phyloP scores from a whole-genome alignment of 805 yeast species.

The Ogataea minuta region DNA sequence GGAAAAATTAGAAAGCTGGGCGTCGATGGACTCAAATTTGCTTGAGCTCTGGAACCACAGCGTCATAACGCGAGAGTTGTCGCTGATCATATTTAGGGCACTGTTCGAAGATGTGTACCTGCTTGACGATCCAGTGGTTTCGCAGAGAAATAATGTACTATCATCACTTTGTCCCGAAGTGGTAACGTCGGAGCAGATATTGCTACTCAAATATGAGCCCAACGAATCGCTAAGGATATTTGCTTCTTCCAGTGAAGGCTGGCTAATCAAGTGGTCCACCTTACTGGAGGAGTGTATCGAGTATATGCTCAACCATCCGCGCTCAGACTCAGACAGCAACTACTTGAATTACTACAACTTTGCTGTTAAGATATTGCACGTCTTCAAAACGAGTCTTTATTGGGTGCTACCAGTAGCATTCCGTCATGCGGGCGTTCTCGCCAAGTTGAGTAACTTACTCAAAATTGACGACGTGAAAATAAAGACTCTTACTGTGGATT shows the following conservation, averaged over 20 bases:
- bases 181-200: conserved; percentile 65
- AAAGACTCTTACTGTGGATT: conserved; percentile 83
- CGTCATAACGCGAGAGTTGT: conserved; percentile 66
- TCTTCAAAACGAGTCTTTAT: conserved; percentile 83
- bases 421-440: conserved; percentile 61
- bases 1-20: conserved; percentile 71
- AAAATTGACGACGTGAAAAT: conserved; percentile 58
- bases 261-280: conserved; percentile 79
- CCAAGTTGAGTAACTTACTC: conserved; percentile 59
- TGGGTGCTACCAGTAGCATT: conserved; percentile 86
- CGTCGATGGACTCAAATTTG: conserved; percentile 77
- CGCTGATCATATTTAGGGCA: conserved; percentile 76
- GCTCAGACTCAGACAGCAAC: conserved; percentile 6
- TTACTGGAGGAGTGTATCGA: conserved; percentile 46
- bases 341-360: conserved; percentile 33
- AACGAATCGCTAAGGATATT: conserved; percentile 62
- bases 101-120: conserved; percentile 91
- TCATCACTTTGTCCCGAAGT: conserved; percentile 83
- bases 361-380: conserved; percentile 68
- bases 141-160: conserved; percentile 71
- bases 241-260: conserved; percentile 74
- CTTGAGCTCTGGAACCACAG: conserved; percentile 70
- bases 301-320: conserved; percentile 21
- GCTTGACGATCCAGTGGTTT: conserved; percentile 87
- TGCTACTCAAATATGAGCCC: conserved; percentile 61